These are phyloP conservation scores for Cyberlindnera euphorbiiphila DNA, from an alignment of 805 yeast species.

Conservation along the genomic window DNA sequence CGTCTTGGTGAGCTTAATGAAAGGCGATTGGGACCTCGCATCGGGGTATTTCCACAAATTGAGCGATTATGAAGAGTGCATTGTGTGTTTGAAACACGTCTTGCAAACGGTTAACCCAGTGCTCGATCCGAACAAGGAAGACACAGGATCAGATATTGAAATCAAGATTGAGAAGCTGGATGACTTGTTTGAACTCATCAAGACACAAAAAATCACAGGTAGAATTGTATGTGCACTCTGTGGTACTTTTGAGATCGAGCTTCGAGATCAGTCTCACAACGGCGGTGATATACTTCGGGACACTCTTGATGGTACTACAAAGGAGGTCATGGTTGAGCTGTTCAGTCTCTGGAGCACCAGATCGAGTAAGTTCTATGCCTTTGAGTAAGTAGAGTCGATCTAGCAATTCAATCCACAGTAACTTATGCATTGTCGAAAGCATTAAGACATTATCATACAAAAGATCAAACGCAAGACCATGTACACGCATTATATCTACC, in stretches of 20 bases:
- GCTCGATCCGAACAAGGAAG: constrained; percentile 19
- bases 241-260: constrained; percentile 29
- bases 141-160: constrained; percentile 4
- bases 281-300: constrained; percentile 18
- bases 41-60: constrained; percentile 9
- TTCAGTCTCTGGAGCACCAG: constrained; percentile 26
- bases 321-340: constrained; percentile 11
- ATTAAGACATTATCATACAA: too few species aligned
- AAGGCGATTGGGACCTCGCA: constrained; percentile 23
- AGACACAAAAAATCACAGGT: constrained; percentile 31
- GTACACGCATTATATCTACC: too few species aligned
- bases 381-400: too few species aligned
- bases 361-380: constrained; percentile 32
- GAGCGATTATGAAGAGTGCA: constrained; percentile 1
- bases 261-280: constrained; percentile 9
- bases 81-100: constrained; percentile 14
- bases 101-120: constrained; percentile 23
- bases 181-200: constrained; percentile 24
- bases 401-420: too few species aligned
- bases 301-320: background rate
- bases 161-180: constrained; percentile 17
- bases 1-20: constrained; percentile 22
- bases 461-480: too few species aligned
- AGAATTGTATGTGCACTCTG: constrained; percentile 34
- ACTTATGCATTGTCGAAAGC: too few species aligned